Percentiles rank a stretch among this genome's conserved stretches.
These are phyloP conservation scores for Ogataea hybrid DNA, from an alignment of 1,139 yeast genomes.

Conservation along the genomic window DNA sequence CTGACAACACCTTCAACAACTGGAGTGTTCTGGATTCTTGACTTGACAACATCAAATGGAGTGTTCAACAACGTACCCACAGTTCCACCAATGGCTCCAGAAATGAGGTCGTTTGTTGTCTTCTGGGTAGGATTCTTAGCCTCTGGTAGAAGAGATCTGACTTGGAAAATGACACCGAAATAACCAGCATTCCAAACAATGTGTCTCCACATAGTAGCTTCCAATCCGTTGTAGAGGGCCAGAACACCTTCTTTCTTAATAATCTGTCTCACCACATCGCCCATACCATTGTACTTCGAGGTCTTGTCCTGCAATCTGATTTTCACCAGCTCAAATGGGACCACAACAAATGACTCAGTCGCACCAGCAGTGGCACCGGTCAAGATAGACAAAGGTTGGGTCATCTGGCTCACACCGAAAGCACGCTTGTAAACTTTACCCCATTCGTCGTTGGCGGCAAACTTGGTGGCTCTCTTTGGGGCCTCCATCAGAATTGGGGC, in stretches of 20 bases:
- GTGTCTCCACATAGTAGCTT: conserved; percentile 97
- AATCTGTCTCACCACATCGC: conserved; percentile 75
- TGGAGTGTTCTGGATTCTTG: conserved; percentile 91
- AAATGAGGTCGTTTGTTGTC: conserved; percentile 80
- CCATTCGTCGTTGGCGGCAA: conserved; percentile 98
- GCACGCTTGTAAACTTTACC: conserved; percentile 74
- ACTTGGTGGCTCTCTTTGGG: conserved; percentile 97
- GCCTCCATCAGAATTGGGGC: conserved; percentile 99
- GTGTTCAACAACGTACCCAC: conserved; percentile 92
- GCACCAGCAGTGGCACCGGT: conserved; percentile 99
- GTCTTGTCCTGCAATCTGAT: conserved; percentile 89
- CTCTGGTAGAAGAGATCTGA: conserved; percentile 73
- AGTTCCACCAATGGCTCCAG: conserved; percentile 97
- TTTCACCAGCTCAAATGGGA: conserved; percentile 87
- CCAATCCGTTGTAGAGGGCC: conserved; percentile 91
- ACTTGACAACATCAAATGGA: conserved; percentile 97
- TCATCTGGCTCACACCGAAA: conserved; percentile 71
- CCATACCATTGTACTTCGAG: conserved; percentile 80
- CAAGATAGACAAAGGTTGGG: conserved; percentile 79
- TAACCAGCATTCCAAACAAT: conserved; percentile 97
- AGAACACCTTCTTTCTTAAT: conserved; percentile 72
- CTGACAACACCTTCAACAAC: conserved; percentile 58
- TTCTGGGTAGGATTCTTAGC: conserved; percentile 68
- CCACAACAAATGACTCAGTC: conserved; percentile 93
- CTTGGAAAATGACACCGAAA: conserved; percentile 91